Evolutionary conservation across 2,329 filamentous ascomycete species (phyloP), one percentile per base, ranked within the genome.

Genomic region (Pleurostoma richardsiae): DNA sequence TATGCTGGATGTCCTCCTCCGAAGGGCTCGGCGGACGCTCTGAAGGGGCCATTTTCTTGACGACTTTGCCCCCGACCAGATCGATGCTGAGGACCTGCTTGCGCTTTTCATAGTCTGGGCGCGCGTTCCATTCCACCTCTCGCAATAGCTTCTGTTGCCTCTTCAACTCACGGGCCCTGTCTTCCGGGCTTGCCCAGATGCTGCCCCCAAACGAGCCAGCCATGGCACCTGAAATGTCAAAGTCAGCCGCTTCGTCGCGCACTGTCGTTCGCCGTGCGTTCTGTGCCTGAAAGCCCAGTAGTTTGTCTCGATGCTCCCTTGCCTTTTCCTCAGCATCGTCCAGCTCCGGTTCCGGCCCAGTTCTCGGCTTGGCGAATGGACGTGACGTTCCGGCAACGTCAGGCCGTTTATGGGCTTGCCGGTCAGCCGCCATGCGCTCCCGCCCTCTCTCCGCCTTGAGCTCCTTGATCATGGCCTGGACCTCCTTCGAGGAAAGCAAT

Each of bases 101-200:
- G 49, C 88, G 79, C 76, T 92, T 95, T 70, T 96, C 91, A 65
- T 90, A 96, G 52, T 95, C 91, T 0, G 90, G 90, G 44, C 80
- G 74, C 4, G 86, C 84, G 55, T 86, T 87, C 83, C 90, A 95
- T 58, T 95, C 88, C 74, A 94, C 84, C 66, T 95, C 89, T 4
- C 89, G 74, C 55, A 95, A 67, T 4, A 91, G 71, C 62, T 87
- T 88, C 67, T 95, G 90, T 67, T 96, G 91, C 48, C 83, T 79
- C 66, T 92, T 95, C 48, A 96, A 70, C 62, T 94, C 89, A 53
- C 83, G 74, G 1, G 90, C 91, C 39, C 90, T 78, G 64, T 95
- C 89, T 52, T 88, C 83, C 0, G 90, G 89, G 11, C 73, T 89
- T 43, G 90, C 87, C 90, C 90, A 96, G 70, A 94, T 85, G 55